These are phyloP conservation scores for Suhomyces bolitotheri DNA, from an alignment of 1,139 yeast species.

Conservation along the genomic window DNA sequence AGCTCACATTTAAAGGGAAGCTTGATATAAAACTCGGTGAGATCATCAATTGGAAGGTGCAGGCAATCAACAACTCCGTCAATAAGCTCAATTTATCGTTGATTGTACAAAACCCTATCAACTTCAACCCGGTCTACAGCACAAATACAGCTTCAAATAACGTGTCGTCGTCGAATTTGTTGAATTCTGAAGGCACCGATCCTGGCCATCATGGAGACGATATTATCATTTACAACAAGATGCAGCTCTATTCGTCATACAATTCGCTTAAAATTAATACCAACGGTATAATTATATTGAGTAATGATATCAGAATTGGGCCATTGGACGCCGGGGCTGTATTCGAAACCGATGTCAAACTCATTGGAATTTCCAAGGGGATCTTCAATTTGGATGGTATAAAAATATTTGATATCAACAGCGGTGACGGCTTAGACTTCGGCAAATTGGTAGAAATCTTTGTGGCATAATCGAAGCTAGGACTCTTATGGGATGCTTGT, in stretches of 20 bases:
- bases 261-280: conserved; percentile 36
- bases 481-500: no score
- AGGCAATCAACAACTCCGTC: conserved; percentile 60
- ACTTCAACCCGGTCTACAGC: conserved; percentile 22
- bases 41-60: conserved; percentile 62
- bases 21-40: conserved; percentile 62
- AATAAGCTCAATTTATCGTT: conserved; percentile 49
- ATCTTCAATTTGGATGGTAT: conserved; percentile 66
- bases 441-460: conserved; percentile 71
- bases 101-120: conserved; percentile 33
- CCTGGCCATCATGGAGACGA: conserved; percentile 11
- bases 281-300: conserved; percentile 57
- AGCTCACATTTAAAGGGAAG: conserved; percentile 64
- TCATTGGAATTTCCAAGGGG: conserved; percentile 67
- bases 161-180: conserved; percentile 20
- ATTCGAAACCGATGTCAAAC: conserved; percentile 60
- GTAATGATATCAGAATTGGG: conserved; percentile 66
- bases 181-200: conserved; percentile 8
- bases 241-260: conserved; percentile 35
- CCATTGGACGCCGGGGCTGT: conserved; percentile 63
- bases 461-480: conserved; percentile 38
- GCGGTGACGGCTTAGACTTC: conserved; percentile 73
- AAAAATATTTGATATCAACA: conserved; percentile 58
- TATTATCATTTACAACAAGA: conserved; percentile 20
- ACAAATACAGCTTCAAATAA: conserved; percentile 13